Conservation (phyloP, 208 protist species). For the Porcisia hertigi region DNA sequence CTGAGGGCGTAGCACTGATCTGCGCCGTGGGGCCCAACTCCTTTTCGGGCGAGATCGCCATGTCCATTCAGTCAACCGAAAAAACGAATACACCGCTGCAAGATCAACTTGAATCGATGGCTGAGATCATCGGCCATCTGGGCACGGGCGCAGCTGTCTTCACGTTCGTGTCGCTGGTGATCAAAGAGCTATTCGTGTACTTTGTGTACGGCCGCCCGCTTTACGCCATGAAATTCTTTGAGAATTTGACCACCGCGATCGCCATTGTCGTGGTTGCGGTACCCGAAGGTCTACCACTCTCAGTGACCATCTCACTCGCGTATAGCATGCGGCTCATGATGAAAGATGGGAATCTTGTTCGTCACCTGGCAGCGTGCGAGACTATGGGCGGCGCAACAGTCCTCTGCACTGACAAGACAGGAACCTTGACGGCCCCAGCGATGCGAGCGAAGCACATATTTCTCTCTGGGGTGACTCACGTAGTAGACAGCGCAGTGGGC, state of each 20-base stretch:
- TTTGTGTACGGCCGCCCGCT: constrained; percentile 38
- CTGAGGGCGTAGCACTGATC: constrained; percentile 72
- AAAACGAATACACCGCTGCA: constrained; percentile 85
- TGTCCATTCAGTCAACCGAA: constrained; percentile 61
- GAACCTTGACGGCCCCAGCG: constrained; percentile 93
- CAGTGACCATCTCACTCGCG: constrained; percentile 97
- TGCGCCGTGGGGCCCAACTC: constrained; percentile 81
- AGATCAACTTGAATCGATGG: constrained; percentile 83
- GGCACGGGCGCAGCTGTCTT: constrained; percentile 75
- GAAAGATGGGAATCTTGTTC: constrained; percentile 94
- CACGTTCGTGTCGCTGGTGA: constrained; percentile 69
- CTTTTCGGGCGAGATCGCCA: constrained; percentile 75
- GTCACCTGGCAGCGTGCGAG: constrained; percentile 95
- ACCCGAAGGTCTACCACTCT: constrained; percentile 97
- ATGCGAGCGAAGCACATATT: constrained; percentile 88
- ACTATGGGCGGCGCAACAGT: constrained; percentile 96
- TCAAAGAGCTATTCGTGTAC: constrained; percentile 69
- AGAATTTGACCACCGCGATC: constrained; percentile 91
- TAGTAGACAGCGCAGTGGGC: constrained; percentile 2
- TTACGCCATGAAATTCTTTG: constrained; percentile 78
- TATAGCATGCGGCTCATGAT: constrained; percentile 97
- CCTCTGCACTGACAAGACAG: constrained; percentile 95
- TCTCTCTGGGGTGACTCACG: constrained; percentile 38
- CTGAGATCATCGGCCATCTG: constrained; percentile 88
- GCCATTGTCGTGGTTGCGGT: constrained; percentile 98